A percentile compares a stretch with the other conserved stretches of the same genome.
Conservation (phyloP, 1,139 yeast genomes). For the Zhuliangozyma parablackwelliae region DNA sequence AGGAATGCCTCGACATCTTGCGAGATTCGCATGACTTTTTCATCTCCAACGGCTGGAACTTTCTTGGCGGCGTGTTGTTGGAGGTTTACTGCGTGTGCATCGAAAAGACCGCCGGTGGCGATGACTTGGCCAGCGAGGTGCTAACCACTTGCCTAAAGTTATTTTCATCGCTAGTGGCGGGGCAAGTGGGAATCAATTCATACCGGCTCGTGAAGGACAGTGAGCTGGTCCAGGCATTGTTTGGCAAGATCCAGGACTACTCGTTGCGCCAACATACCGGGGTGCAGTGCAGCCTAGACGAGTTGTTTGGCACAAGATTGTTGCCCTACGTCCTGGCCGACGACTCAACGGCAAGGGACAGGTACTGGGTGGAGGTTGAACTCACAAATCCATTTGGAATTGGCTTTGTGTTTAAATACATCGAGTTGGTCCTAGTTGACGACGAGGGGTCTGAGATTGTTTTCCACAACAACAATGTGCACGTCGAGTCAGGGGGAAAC, state of each 20-base stretch:
- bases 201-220: conserved; percentile 20
- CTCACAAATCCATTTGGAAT: conserved; percentile 24
- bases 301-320: conserved; percentile 25
- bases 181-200: conserved; percentile 26
- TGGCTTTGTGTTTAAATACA: conserved; percentile 17
- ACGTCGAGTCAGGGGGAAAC: conserved; percentile 9
- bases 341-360: conserved; percentile 13
- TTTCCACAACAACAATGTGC: conserved; percentile 1
- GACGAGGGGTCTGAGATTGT: conserved; percentile 10
- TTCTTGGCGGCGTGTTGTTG: conserved; percentile 61
- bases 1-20: conserved; percentile 58
- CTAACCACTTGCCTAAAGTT: conserved; percentile 32
- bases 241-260: conserved; percentile 17
- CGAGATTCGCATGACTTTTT: conserved; percentile 68
- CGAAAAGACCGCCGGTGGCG: conserved; percentile 33
- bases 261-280: conserved; percentile 14
- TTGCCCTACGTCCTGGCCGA: conserved; percentile 24
- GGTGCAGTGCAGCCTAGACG: conserved; percentile 25
- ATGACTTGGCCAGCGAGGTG: conserved; percentile 17
- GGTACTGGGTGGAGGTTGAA: conserved; percentile 21
- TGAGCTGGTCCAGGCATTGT: conserved; percentile 18
- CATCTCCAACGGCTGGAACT: conserved; percentile 67
- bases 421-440: conserved; percentile 18
- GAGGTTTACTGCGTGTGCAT: conserved; percentile 69
- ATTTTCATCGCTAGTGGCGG: conserved; percentile 24